These are phyloP conservation scores for Calonectria ilicicola DNA, from an alignment of 2,329 filamentous ascomycete genomes.

Conservation along the genomic window DNA sequence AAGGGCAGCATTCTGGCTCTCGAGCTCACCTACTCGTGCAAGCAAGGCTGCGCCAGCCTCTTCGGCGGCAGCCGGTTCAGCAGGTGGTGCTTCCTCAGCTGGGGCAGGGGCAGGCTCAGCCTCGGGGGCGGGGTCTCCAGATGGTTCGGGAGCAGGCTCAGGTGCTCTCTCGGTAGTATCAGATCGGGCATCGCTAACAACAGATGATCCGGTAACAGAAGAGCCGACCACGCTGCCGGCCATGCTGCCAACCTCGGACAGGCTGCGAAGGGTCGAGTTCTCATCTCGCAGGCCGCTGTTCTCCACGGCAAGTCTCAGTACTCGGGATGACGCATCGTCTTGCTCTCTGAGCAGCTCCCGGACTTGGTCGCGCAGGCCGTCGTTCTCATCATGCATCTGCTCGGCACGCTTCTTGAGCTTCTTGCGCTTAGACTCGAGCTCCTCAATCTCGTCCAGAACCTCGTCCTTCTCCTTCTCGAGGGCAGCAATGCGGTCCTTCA, in stretches of 20 bases:
- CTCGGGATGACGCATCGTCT: conserved; percentile 38
- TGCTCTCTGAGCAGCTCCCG: conserved; percentile 36
- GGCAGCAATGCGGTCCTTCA: conserved; percentile 38
- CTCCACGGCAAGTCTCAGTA: conserved; percentile 39
- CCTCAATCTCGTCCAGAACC: conserved; percentile 33
- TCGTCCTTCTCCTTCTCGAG: conserved; percentile 41
- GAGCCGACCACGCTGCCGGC: conserved; percentile 34
- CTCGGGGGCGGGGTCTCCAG: conserved; percentile 6
- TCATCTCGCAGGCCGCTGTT: conserved; percentile 35
- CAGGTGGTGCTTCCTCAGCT: no score
- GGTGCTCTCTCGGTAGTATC: conserved; percentile 41
- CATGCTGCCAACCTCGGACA: conserved; percentile 37
- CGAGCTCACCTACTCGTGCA: conserved; percentile 20
- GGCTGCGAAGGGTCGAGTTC: conserved; percentile 34
- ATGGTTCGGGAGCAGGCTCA: conserved; percentile 1
- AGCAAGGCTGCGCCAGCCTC: conserved; percentile 15
- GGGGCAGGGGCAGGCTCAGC: conserved; percentile 8
- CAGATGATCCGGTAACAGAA: conserved; percentile 25
- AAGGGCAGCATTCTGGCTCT: conserved; percentile 28
- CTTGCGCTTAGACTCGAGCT: conserved; percentile 38
- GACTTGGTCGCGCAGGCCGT: conserved; percentile 33
- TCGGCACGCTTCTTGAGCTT: conserved; percentile 41
- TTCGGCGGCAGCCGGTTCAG: no score
- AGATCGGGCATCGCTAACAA: conserved; percentile 32
- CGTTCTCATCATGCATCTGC: conserved; percentile 32